Evolutionary conservation across 2,329 filamentous ascomycete genomes (phyloP).

Genomic region (Clarireedia monteithiana): DNA sequence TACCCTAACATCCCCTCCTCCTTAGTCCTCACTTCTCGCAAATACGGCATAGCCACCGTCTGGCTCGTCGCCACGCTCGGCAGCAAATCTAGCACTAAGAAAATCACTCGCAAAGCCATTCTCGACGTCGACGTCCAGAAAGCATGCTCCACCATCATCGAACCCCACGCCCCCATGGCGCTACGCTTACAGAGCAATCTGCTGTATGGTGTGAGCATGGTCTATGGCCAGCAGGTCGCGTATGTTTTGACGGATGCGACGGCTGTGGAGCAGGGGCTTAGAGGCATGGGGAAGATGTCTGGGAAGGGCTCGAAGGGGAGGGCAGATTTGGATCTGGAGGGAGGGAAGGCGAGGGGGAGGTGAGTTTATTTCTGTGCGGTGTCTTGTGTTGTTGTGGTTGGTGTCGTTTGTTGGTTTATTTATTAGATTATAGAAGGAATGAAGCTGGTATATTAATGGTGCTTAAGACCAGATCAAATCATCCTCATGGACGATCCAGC

Average conservation of each 20-base stretch:
- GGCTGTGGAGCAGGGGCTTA: constrained; percentile 67
- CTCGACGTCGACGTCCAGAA: constrained; percentile 79
- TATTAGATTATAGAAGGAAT: not conserved
- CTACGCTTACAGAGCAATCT: constrained; percentile 84
- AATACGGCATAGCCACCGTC: constrained; percentile 89
- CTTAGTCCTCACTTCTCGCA: constrained; percentile 69
- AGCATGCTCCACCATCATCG: constrained; percentile 81
- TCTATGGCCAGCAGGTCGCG: constrained; percentile 78
- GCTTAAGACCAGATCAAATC: constrained; percentile 62
- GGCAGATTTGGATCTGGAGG: constrained; percentile 54
- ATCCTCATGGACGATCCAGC: constrained; percentile 74
- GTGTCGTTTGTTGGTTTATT: not conserved
- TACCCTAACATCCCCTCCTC: not conserved
- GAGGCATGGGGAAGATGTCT: constrained; percentile 47
- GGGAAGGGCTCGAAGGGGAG: constrained; percentile 40
- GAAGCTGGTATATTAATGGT: constrained; percentile 3
- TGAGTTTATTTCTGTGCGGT: constrained; percentile 33
- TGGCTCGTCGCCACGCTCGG: constrained; percentile 93
- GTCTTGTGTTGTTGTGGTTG: not conserved
- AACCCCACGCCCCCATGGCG: constrained; percentile 80
- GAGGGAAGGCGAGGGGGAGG: constrained; percentile 48
- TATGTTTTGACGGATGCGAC: constrained; percentile 73
- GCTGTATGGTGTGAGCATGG: constrained; percentile 76
- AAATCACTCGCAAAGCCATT: constrained; percentile 77
- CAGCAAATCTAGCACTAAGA: constrained; percentile 59